These are phyloP conservation scores for Phytophthora podocarpi DNA, from an alignment of 352 stramenopile genomes.

Conservation along the genomic window DNA sequence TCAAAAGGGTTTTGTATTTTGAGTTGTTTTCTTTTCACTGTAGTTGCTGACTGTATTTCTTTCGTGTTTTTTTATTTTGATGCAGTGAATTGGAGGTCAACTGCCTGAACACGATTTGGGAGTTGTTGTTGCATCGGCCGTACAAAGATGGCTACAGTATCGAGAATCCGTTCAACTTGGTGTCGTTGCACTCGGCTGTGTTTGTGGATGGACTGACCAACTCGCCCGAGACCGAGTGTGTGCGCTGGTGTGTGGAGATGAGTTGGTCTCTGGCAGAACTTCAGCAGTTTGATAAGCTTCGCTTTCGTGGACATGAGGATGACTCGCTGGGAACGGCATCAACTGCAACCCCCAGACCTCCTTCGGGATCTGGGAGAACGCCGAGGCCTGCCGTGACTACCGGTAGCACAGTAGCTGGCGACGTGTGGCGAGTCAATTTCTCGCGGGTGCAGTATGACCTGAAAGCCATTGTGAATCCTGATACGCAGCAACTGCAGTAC, in stretches of 20 bases:
- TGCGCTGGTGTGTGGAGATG: constrained; percentile 87
- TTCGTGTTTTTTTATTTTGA: constrained; percentile 8
- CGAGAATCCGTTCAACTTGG: constrained; percentile 75
- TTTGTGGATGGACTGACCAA: constrained; percentile 81
- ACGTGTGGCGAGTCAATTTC: constrained; percentile 91
- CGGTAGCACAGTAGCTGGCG: constrained; percentile 30
- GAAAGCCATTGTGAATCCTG: constrained; percentile 44
- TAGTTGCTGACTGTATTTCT: not conserved
- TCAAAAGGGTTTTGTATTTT: not conserved
- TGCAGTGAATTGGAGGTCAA: constrained; percentile 90
- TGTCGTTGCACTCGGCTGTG: constrained; percentile 48
- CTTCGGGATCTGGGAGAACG: constrained; percentile 4
- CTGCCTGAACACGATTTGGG: constrained; percentile 92
- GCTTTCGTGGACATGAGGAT: constrained; percentile 21
- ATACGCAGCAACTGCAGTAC: constrained; percentile 55
- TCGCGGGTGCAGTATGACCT: constrained; percentile 88
- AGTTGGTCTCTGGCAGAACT: constrained; percentile 74
- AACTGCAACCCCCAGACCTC: constrained; percentile 24
- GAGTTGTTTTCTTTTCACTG: too few relatives aligned
- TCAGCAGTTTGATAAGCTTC: constrained; percentile 57
- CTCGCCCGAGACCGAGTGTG: constrained; percentile 54
- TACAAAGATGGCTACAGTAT: constrained; percentile 90
- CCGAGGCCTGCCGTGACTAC: constrained; percentile 18
- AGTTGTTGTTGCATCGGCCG: constrained; percentile 86
- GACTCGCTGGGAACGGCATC: not conserved